phyloP scores from a whole-genome alignment of 306 rosid genomes.

The Rosa chinensis region DNA sequence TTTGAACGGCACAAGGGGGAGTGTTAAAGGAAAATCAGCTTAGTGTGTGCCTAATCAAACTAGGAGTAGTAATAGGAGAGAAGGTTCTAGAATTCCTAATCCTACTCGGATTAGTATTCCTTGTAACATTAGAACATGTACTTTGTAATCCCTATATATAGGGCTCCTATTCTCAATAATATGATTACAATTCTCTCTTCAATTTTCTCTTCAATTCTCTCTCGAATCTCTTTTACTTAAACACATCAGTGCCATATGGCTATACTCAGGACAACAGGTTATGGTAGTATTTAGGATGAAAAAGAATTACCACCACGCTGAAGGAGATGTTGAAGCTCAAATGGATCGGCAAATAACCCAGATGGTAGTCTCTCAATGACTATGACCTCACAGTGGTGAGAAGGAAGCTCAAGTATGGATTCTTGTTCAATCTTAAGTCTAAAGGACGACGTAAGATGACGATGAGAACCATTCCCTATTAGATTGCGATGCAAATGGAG shows the following conservation, averaged over 20 bases:
- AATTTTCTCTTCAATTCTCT: too few species aligned
- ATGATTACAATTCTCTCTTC: too few species aligned
- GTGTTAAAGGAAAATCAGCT: too few species aligned
- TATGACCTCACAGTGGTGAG: constrained; percentile 49
- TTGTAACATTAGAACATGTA: too few species aligned
- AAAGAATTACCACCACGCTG: constrained; percentile 63
- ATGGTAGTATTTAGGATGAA: constrained; percentile 5
- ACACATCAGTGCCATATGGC: constrained; percentile 25
- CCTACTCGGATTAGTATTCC: too few species aligned
- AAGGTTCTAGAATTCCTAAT: too few species aligned
- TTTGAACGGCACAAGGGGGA: too few species aligned
- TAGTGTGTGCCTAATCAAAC: too few species aligned
- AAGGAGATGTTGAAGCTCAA: constrained; percentile 77
- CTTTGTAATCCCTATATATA: too few species aligned
- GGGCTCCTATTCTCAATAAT: too few species aligned
- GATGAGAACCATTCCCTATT: constrained; percentile 81
- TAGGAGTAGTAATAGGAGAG: too few species aligned
- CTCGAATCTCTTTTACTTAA: too few species aligned
- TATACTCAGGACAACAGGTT: background rate
- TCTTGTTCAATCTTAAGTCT: constrained; percentile 34
- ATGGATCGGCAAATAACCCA: constrained; percentile 85
- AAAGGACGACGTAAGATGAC: constrained; percentile 51
- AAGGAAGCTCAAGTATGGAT: constrained; percentile 37
- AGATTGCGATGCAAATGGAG: constrained; percentile 46
- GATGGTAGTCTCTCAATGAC: constrained; percentile 68